phyloP scores from a whole-genome alignment of 345 rosid species.

The Ceriops decandra region DNA sequence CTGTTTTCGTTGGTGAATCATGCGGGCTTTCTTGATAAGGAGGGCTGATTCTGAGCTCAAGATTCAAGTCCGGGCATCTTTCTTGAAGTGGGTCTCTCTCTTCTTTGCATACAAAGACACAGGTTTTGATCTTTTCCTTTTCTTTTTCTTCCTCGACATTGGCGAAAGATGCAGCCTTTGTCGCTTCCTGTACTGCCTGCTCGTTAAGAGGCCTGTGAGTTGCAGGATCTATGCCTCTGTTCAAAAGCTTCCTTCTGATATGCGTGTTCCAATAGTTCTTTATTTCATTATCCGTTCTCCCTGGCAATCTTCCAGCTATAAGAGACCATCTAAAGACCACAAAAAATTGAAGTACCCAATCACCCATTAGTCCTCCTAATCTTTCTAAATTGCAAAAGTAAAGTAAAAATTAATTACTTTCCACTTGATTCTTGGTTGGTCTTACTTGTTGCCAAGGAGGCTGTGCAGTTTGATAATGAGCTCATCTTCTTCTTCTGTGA shows the following conservation, averaged over 20 bases:
- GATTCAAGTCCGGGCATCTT: conserved; percentile 71
- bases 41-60: conserved; percentile 83
- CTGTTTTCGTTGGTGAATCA: conserved; percentile 9
- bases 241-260: conserved; percentile 72
- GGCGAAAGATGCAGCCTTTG: conserved; percentile 36
- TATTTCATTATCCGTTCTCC: conserved; percentile 82
- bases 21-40: conserved; percentile 40
- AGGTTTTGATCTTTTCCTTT: not conserved
- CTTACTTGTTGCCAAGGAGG: conserved; percentile 80
- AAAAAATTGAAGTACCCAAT: not conserved
- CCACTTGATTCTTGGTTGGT: not conserved
- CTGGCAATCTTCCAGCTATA: conserved; percentile 75
- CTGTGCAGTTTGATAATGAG: conserved; percentile 75
- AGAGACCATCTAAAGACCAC: conserved; percentile 59
- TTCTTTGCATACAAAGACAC: conserved; percentile 7
- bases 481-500: conserved; percentile 74
- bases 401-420: not conserved
- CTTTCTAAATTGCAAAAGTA: not conserved
- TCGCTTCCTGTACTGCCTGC: conserved; percentile 14
- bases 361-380: not conserved
- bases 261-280: conserved; percentile 90
- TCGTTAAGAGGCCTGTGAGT: conserved; percentile 65
- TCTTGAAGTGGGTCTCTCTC: conserved; percentile 25
- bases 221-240: conserved; percentile 72
- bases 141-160: conserved; percentile 23